Percentiles rank a stretch among this genome's conserved stretches.
Conservation (phyloP, 768 basidiomycete species). For the Amanita rubescens region DNA sequence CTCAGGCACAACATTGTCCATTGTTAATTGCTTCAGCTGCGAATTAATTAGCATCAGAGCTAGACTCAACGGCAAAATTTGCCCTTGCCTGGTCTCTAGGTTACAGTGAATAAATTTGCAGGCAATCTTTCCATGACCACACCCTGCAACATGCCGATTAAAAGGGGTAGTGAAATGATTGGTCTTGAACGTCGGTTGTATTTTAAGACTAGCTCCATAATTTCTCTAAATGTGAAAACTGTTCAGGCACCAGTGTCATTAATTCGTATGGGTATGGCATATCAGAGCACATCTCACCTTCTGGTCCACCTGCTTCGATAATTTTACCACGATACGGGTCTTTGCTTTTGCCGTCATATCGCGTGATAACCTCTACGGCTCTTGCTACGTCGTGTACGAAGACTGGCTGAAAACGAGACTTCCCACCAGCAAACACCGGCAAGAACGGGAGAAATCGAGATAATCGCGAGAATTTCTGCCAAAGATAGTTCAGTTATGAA, state of each 20-base stretch:
- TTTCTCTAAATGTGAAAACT: slow-evolving; percentile 63
- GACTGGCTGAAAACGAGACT: slow-evolving; percentile 61
- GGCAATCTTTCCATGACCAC: slow-evolving; percentile 58
- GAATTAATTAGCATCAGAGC: neutral
- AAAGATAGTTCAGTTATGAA: neutral
- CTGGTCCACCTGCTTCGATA: slow-evolving; percentile 33
- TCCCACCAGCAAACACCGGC: slow-evolving; percentile 73
- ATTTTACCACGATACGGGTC: slow-evolving; percentile 47
- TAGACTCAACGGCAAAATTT: neutral
- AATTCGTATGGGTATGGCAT: neutral
- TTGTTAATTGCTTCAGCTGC: slow-evolving; percentile 57
- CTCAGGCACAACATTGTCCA: slow-evolving; percentile 46
- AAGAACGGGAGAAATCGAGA: slow-evolving; percentile 58
- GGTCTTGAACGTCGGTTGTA: slow-evolving; percentile 46
- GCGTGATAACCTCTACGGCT: slow-evolving; percentile 50
- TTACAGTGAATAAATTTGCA: slow-evolving; percentile 57
- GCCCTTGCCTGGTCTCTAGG: slow-evolving; percentile 55
- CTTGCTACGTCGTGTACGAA: slow-evolving; percentile 63
- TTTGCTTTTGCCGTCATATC: slow-evolving; percentile 33
- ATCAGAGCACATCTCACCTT: slow-evolving; percentile 18
- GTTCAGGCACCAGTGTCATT: neutral
- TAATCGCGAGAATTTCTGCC: slow-evolving; percentile 55
- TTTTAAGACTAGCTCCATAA: slow-evolving; percentile 57
- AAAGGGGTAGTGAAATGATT: slow-evolving; percentile 58
- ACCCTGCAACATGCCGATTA: slow-evolving; percentile 58